phyloP scores from a whole-genome alignment of 1,284 basidiomycete genomes.

The Schizophyllum amplum region DNA sequence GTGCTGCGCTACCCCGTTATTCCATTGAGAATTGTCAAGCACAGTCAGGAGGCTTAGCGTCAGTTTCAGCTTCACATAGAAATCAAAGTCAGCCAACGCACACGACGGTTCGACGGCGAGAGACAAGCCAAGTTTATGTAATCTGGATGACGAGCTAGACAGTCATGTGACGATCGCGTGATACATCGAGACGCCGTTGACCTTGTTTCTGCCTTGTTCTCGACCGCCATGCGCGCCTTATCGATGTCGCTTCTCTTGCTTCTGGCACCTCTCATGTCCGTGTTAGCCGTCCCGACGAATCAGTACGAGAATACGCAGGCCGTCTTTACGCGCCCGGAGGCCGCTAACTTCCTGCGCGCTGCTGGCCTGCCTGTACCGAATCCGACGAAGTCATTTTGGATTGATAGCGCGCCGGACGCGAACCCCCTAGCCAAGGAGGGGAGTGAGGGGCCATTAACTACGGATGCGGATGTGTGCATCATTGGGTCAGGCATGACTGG shows the following conservation, averaged over 20 bases:
- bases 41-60: too few relatives aligned
- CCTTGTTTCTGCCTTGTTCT: too few relatives aligned
- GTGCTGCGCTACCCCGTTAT: too few relatives aligned
- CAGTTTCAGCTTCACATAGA: too few relatives aligned
- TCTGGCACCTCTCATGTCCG: background rate
- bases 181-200: too few relatives aligned
- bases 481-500: slow-evolving; percentile 77
- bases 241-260: background rate
- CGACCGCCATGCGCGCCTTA: background rate
- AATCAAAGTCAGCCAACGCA: too few relatives aligned
- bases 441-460: slow-evolving; percentile 46
- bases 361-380: slow-evolving; percentile 42
- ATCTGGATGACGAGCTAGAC: too few relatives aligned
- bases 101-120: too few relatives aligned
- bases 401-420: slow-evolving; percentile 39
- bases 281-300: background rate
- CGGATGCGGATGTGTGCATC: slow-evolving; percentile 62
- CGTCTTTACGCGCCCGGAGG: background rate
- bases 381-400: slow-evolving; percentile 67
- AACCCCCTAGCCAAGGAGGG: slow-evolving; percentile 61
- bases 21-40: too few relatives aligned
- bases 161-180: background rate
- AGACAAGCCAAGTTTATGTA: too few relatives aligned
- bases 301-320: background rate
- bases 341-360: background rate